These are phyloP conservation scores for Zasmidium angulare DNA, from an alignment of 2,329 filamentous ascomycete species.

Conservation along the genomic window DNA sequence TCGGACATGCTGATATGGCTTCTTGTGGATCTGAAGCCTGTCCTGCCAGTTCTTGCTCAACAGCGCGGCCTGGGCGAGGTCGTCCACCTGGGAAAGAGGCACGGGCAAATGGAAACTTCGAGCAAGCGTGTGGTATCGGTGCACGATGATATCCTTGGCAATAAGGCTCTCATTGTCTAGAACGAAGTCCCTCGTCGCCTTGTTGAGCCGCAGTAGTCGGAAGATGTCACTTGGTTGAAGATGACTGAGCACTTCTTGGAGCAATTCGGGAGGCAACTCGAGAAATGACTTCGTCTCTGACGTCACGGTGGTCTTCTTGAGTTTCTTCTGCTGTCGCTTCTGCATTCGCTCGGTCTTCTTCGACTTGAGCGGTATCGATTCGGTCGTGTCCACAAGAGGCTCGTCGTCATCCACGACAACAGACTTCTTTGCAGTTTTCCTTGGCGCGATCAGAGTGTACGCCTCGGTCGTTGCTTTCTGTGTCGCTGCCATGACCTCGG, in stretches of 20 bases:
- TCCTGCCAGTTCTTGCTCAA: slow-evolving; percentile 45
- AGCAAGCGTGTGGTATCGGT: slow-evolving; percentile 52
- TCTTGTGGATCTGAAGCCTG: slow-evolving; percentile 48
- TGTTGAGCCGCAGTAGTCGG: slow-evolving; percentile 45
- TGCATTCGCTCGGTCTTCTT: slow-evolving; percentile 53
- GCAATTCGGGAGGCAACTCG: slow-evolving; percentile 55
- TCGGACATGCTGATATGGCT: slow-evolving; percentile 54
- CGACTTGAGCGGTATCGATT: slow-evolving; percentile 49
- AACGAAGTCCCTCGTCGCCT: slow-evolving; percentile 46
- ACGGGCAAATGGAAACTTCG: slow-evolving; percentile 55
- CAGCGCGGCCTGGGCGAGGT: slow-evolving; percentile 36
- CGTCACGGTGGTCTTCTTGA: slow-evolving; percentile 33
- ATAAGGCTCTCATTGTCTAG: slow-evolving; percentile 45
- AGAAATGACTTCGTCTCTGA: slow-evolving; percentile 40
- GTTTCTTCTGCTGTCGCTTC: slow-evolving; percentile 44
- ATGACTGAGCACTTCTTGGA: slow-evolving; percentile 49
- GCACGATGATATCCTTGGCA: slow-evolving; percentile 43
- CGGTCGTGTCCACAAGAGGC: slow-evolving; percentile 53
- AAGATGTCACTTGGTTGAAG: slow-evolving; percentile 55
- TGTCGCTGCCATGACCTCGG: neutral
- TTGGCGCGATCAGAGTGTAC: slow-evolving; percentile 14
- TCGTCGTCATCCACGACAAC: slow-evolving; percentile 38
- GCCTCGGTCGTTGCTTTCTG: slow-evolving; percentile 4
- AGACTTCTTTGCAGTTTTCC: slow-evolving; percentile 11
- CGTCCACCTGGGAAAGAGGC: slow-evolving; percentile 39